Conservation (phyloP, 768 basidiomycete species). For the Gymnopilus junonius region DNA sequence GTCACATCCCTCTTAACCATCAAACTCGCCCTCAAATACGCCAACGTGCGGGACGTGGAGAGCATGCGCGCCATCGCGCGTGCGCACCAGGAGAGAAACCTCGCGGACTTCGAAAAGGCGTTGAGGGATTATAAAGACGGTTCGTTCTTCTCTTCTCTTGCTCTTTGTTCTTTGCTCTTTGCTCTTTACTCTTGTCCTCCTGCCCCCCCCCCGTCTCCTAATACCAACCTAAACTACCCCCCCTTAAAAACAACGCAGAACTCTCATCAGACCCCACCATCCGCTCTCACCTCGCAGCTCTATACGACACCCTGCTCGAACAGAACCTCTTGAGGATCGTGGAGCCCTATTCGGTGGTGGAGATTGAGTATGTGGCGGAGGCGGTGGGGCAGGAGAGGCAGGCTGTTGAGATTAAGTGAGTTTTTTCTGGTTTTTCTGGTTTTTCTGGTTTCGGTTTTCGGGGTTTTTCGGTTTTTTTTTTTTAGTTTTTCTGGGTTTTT, state of each 20-base stretch:
- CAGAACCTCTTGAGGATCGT: constrained; percentile 96
- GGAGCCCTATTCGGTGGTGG: constrained; percentile 93
- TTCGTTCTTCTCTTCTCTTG: constrained; percentile 17
- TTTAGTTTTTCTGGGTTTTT: background rate
- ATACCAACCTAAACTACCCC: no score
- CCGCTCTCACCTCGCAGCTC: constrained; percentile 88
- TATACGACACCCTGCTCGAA: constrained; percentile 96
- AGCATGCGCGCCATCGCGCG: constrained; percentile 95
- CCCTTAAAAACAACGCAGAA: constrained; percentile 49
- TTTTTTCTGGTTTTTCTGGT: constrained; percentile 13
- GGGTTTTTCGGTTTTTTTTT: background rate
- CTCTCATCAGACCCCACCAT: constrained; percentile 96
- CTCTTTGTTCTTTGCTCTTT: background rate
- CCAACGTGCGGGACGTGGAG: constrained; percentile 82
- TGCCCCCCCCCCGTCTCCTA: background rate
- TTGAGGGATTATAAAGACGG: constrained; percentile 87
- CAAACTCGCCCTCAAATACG: constrained; percentile 89
- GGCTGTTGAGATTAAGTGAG: constrained; percentile 90
- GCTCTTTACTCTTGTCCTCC: background rate
- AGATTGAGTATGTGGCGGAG: constrained; percentile 89
- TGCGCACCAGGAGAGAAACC: constrained; percentile 90
- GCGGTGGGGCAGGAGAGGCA: constrained; percentile 85
- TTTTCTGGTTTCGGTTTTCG: background rate
- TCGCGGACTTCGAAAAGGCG: constrained; percentile 88
- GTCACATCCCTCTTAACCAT: constrained; percentile 84